Evolutionary conservation across 2,329 filamentous ascomycete species (phyloP), one percentile per base, ranked within the genome.

Genomic region (Myriangium duriaei): DNA sequence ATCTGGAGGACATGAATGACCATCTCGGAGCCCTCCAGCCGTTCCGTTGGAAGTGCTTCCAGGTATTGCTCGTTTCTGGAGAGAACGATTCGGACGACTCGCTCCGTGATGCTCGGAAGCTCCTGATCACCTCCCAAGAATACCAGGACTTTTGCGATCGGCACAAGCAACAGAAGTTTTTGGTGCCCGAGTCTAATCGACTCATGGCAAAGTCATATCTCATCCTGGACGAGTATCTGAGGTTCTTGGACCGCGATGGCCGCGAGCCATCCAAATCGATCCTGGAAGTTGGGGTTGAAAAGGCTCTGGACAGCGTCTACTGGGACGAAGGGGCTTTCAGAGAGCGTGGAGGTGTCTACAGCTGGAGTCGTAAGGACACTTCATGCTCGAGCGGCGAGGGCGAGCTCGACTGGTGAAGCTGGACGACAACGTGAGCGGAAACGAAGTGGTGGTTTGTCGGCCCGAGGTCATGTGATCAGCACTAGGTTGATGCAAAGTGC

Each of bases 31-130:
- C 45, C 28, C 51, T 74, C 9, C 48, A 51, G 3, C 69, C 69
- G 2, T 70, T 69, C 42, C 62, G 70, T 0, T 74, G 69, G 69
- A 73, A 72, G 48, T 62, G 57, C 17, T 75, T 74, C 48, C 69
- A 74, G 46, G 62, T 64, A 4, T 55, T 74, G n/a, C 56, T 67
- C 4, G 66, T 73, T 2, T 57, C 52, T 11, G 68, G 67, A 2
- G 69, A 74, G 51, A 73, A 73, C 46, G 68, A 71, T 34, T 57
- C 56, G 5, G 52, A 55, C 3, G 46, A 54, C 19, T 59, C 57
- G 4, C 48, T 62, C 34, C 34, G 34, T 13, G 14, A 64, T 54
- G 68, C 60, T 2, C 53, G 56, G 32, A 53, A 54, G 9, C 67
- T 71, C 29, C 46, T 61, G 14, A 64, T 72, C 40, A 60, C 60